phyloP scores from a whole-genome alignment of 306 rosid species.

The Quercus agrifolia region DNA sequence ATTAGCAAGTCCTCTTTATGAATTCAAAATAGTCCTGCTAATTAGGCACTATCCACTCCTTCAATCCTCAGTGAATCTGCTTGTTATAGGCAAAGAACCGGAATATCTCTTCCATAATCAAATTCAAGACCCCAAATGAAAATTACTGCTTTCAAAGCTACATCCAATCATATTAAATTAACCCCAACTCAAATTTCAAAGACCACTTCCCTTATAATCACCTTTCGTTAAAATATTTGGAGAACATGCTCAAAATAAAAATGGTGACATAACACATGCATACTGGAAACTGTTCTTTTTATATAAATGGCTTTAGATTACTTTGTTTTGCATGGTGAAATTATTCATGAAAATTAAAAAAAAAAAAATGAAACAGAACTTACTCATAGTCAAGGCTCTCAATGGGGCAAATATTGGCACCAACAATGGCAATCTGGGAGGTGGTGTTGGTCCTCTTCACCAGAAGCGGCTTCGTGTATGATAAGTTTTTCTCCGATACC shows the following conservation, averaged over 20 bases:
- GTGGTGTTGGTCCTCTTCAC: conserved; percentile 62
- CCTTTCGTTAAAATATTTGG: not conserved
- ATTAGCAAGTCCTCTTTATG: not conserved
- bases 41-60: not conserved
- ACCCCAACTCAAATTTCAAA: not conserved
- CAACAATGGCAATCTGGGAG: conserved; percentile 89
- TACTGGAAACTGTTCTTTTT: too few species aligned
- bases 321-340: conserved; percentile 2
- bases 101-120: not conserved
- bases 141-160: not conserved
- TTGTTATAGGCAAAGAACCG: not conserved
- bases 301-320: not conserved
- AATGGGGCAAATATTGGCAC: conserved; percentile 74
- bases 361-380: not conserved
- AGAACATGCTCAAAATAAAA: not conserved
- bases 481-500: conserved; percentile 28
- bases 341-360: not conserved
- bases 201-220: not conserved
- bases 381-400: conserved; percentile 97
- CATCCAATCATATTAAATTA: not conserved
- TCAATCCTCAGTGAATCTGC: not conserved
- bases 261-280: not conserved
- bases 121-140: not conserved
- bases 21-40: not conserved
- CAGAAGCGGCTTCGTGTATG: conserved; percentile 41